phyloP scores from a whole-genome alignment of 345 rosid genomes.

The Mangifera indica region DNA sequence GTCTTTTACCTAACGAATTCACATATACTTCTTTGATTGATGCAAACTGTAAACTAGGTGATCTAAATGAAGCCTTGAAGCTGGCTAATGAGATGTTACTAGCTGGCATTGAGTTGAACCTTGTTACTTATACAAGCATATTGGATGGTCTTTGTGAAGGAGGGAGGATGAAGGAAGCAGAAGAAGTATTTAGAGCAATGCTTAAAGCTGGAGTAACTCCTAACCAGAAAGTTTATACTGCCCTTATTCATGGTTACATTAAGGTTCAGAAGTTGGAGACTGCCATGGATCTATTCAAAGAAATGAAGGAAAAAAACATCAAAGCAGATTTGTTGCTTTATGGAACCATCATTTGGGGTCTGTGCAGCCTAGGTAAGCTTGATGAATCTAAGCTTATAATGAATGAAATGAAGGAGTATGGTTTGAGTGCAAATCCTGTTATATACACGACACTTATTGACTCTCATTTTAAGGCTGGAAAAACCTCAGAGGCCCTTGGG shows the following conservation, averaged over 20 bases:
- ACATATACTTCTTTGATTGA: constrained; percentile 70
- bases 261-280: constrained; percentile 50
- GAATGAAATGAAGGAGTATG: constrained; percentile 51
- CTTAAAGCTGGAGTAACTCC: constrained; percentile 45
- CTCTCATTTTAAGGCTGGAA: constrained; percentile 59
- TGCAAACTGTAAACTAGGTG: constrained; percentile 57
- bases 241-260: constrained; percentile 59
- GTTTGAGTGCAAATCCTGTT: constrained; percentile 44
- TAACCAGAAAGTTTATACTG: constrained; percentile 49
- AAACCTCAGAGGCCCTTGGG: constrained; percentile 43
- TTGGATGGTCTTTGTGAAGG: constrained; percentile 58
- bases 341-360: constrained; percentile 65
- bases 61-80: constrained; percentile 52
- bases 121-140: constrained; percentile 59
- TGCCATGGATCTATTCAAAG: constrained; percentile 44
- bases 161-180: constrained; percentile 56
- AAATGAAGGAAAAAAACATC: constrained; percentile 48
- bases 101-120: constrained; percentile 44
- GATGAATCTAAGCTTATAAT: constrained; percentile 47
- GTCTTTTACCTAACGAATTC: constrained; percentile 63
- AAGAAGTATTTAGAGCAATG: constrained; percentile 47
- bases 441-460: constrained; percentile 61
- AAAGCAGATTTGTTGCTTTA: constrained; percentile 52
- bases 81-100: constrained; percentile 58
- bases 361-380: constrained; percentile 50